Evolutionary conservation across 176 grass and related monocot genomes (phyloP), one percentile per base, ranked within the genome.

Genomic region (Aegilops umbellulata): DNA sequence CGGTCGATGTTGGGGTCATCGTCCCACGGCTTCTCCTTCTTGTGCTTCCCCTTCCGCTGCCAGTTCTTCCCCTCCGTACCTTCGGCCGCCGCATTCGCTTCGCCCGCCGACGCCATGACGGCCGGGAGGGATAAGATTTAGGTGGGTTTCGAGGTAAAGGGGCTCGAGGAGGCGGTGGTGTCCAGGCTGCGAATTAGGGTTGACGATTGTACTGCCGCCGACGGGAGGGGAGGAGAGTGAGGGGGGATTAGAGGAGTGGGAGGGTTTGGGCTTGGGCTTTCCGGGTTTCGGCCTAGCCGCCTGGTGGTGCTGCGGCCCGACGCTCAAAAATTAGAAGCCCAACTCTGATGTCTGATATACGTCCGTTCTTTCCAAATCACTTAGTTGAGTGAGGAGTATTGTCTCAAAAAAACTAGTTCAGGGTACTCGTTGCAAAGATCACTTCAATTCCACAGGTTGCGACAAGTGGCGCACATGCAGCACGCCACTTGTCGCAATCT

Each of bases 21-120:
- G 62, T 98, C 97, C 97, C 97, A 98, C n/a, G 97, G 97, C 79
- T 95, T 98, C 63, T 87, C 88, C 78, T 98, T 98, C 82, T 98
- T 90, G 84, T 98, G 97, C 88, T 98, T 95, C 41, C 94, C 97
- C 92, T 98, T 98, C 60, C 81, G 78, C 74, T 77, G 86, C 77
- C 79, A 89, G 3, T 83, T 80, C 76, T 46, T 84, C 34, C 58
- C 78, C 44, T 61, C 32, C 38, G 49, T 8, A 7, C 32, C 69
- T 26, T 42, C 73, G 14, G 15, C 68, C n/a, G 74, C 83, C 7
- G 75, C 60, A 47, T 53, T 92, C 11, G 76, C 58, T 55, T 91
- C 92, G 60, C 84, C 90, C 4, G 81, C 77, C 60, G 62, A 34
- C 29, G 73, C 55, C 81, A 91, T 82, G 64, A n/a, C 14, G 64